A percentile compares a stretch with the other conserved stretches of the same genome.
phyloP scores from a whole-genome alignment of 768 basidiomycete species.

The Neoboletus magnificus region DNA sequence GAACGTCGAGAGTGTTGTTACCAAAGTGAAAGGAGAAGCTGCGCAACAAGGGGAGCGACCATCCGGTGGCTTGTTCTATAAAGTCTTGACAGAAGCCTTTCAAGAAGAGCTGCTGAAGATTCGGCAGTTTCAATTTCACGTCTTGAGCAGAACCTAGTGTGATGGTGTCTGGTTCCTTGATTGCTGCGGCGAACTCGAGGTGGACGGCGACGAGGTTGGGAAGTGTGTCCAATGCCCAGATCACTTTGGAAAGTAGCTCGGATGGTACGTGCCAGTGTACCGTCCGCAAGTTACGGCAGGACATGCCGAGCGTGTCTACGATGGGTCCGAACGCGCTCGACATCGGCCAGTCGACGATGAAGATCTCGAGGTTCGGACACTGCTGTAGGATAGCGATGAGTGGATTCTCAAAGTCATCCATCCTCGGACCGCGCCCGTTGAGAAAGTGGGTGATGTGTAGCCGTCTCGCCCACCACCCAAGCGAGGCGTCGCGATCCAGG shows the following conservation, averaged over 20 bases:
- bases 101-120: slow-evolving; percentile 61
- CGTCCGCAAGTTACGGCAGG: slow-evolving; percentile 52
- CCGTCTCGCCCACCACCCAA: slow-evolving; percentile 72
- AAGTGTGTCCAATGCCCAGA: slow-evolving; percentile 67
- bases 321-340: slow-evolving; percentile 56
- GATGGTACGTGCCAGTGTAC: slow-evolving; percentile 59
- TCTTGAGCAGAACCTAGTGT: slow-evolving; percentile 60
- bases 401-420: slow-evolving; percentile 50
- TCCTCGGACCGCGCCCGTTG: slow-evolving; percentile 37
- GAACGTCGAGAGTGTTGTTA: slow-evolving; percentile 40
- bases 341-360: slow-evolving; percentile 67
- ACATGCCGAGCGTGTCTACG: slow-evolving; percentile 58
- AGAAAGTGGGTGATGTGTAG: slow-evolving; percentile 63
- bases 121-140: slow-evolving; percentile 49
- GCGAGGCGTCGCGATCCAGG: slow-evolving; percentile 47
- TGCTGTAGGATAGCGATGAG: slow-evolving; percentile 58
- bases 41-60: slow-evolving; percentile 60
- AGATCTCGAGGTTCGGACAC: slow-evolving; percentile 72
- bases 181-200: slow-evolving; percentile 43
- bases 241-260: slow-evolving; percentile 57
- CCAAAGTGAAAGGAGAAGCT: slow-evolving; percentile 54
- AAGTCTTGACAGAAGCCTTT: slow-evolving; percentile 61
- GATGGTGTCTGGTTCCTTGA: slow-evolving; percentile 41
- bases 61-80: slow-evolving; percentile 64
- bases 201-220: slow-evolving; percentile 54